Evolutionary conservation across 345 rosid species (phyloP).

Genomic region (Linum usitatissimum): DNA sequence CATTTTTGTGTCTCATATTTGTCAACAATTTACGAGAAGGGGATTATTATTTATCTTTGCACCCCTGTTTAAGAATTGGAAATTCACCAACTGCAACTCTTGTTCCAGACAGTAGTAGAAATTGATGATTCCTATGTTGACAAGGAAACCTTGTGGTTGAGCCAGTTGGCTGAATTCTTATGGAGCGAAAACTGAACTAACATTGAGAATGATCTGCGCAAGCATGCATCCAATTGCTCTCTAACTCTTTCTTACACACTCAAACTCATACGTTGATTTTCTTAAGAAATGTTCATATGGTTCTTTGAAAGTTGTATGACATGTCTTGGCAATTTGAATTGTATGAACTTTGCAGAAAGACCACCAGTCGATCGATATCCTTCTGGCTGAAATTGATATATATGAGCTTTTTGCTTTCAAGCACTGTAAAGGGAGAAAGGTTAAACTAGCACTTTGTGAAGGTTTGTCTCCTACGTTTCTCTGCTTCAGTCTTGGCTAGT

Average conservation of each 20-base stretch:
- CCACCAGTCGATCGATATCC: slow-evolving; percentile 97
- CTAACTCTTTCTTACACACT: not conserved
- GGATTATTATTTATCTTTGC: no score
- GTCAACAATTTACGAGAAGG: no score
- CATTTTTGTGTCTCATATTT: no score
- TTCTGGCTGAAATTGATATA: slow-evolving; percentile 91
- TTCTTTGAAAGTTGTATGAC: not conserved
- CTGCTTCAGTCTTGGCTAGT: not conserved
- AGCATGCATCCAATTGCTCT: not conserved
- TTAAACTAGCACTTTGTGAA: slow-evolving; percentile 93
- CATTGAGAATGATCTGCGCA: not conserved
- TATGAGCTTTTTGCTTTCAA: slow-evolving; percentile 98
- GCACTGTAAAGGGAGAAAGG: slow-evolving; percentile 93
- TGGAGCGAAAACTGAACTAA: not conserved
- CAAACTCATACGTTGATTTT: not conserved
- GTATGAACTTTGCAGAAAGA: slow-evolving; percentile 52
- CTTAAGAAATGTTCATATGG: not conserved
- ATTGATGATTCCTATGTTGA: not conserved
- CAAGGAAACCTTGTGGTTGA: not conserved
- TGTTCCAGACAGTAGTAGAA: not conserved
- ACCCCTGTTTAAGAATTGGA: no score
- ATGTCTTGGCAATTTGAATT: not conserved
- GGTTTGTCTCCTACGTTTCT: slow-evolving; percentile 27
- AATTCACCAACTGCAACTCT: not conserved
- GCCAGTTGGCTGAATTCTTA: not conserved